Evolutionary conservation across 192 early-diverging fungal species (phyloP), one percentile per base, ranked within the genome.

Genomic region (Coemansia reversa): DNA sequence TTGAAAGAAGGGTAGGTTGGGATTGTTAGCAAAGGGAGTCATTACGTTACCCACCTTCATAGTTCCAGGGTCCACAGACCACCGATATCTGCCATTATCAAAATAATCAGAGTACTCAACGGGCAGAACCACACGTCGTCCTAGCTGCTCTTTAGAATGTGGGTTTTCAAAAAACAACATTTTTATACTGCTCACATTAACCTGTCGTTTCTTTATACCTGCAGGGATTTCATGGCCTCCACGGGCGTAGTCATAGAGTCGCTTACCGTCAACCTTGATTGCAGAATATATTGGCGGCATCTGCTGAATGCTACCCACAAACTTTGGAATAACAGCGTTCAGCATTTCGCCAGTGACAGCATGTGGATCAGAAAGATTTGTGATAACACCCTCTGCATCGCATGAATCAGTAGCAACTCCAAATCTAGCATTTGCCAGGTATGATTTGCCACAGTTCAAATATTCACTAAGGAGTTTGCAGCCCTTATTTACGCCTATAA

Each of bases 251-350:
- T 91, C 85, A 55, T 91, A 90, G 9, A 92, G 65, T 25, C 87
- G 63, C 58, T 86, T 85, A 22, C 91, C 91, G 39, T 90, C 81
- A 32, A 92, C 76, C 28, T 72, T 82, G 18, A 91, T 60, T 0
- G 89, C 90, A 49, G 89, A 90, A 68, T 90, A 91, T 83, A 88
- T 45, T 0, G 91, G 90, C 18, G 91, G 91, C 4, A 58, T 52
- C 67, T 92, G 91, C 39, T 51, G 32, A 30, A 87, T 88, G 7
- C 74, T 61, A 6, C 91, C 91, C 3, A 74, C 66, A 67, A 90
- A 91, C 14, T 59, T 50, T 18, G 68, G 29, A n/a, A 91, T 61
- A 33, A 62, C 56, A 23, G 65, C 55, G 7, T 72, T 9, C 0
- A 92, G 16, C 8, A 20, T 27, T 8, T 70, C 65, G 47, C 75